Evolutionary conservation across 108 stramenopile species (phyloP).

Genomic region (Skeletonema tropicum): DNA sequence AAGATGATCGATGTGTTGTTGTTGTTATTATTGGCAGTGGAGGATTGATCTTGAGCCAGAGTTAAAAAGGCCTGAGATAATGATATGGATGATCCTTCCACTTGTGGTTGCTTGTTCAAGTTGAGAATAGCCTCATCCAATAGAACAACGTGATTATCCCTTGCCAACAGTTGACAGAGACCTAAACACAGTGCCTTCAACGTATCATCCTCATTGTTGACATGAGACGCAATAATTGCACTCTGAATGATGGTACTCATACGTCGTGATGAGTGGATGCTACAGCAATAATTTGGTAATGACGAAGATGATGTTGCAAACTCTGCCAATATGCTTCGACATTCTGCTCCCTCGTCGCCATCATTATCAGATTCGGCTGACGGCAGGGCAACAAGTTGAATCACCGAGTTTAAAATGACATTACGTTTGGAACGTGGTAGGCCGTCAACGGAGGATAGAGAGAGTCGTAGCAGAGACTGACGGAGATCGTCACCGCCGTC

Average conservation of each 20-base stretch:
- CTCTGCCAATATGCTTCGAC: background rate
- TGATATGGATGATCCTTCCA: background rate
- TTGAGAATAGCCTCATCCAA: background rate
- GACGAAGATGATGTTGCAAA: background rate
- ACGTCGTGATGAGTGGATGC: background rate
- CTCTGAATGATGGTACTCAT: background rate
- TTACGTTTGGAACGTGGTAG: background rate
- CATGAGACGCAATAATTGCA: background rate
- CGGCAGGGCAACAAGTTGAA: background rate
- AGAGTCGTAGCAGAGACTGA: background rate
- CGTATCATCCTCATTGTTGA: background rate
- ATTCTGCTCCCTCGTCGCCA: background rate
- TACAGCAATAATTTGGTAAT: background rate
- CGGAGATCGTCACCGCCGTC: background rate
- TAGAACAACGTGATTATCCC: slow-evolving; percentile 4
- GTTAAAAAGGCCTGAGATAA: slow-evolving; percentile 2
- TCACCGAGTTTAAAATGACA: background rate
- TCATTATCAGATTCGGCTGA: background rate
- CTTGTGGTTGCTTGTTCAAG: background rate
- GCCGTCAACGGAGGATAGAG: background rate
- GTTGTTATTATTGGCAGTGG: background rate
- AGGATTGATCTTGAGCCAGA: slow-evolving; percentile 7
- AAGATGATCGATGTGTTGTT: background rate
- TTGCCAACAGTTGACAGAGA: slow-evolving; percentile 16
- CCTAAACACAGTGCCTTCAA: slow-evolving; percentile 21